phyloP scores from a whole-genome alignment of 805 yeast genomes.

The Kazachstania africana region DNA sequence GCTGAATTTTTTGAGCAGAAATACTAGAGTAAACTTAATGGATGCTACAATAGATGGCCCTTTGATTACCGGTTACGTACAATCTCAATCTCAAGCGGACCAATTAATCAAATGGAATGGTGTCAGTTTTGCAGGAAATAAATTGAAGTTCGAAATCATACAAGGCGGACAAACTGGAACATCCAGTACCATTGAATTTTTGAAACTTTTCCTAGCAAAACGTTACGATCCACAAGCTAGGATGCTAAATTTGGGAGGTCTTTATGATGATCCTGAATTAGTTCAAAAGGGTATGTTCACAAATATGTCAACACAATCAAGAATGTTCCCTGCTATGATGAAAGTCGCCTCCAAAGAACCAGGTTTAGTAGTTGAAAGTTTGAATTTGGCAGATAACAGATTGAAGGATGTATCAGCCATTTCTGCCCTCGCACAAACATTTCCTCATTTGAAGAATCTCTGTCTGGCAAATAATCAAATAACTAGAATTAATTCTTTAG shows the following conservation, averaged over 20 bases:
- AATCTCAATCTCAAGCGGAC: constrained; percentile 42
- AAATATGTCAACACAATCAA: constrained; percentile 49
- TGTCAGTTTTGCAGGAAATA: constrained; percentile 68
- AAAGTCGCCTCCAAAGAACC: constrained; percentile 55
- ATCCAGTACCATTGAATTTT: constrained; percentile 42
- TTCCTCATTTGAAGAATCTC: constrained; percentile 66
- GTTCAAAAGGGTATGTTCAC: constrained; percentile 53
- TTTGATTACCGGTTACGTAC: constrained; percentile 47
- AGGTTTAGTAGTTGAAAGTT: constrained; percentile 43
- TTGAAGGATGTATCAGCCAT: constrained; percentile 50
- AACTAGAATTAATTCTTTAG: constrained; percentile 45
- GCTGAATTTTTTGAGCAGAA: constrained; percentile 56
- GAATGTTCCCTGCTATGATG: constrained; percentile 84
- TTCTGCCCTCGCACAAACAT: constrained; percentile 56
- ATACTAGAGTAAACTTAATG: constrained; percentile 43
- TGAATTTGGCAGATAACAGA: constrained; percentile 57
- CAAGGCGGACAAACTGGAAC: constrained; percentile 14
- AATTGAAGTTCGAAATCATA: constrained; percentile 40
- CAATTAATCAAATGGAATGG: constrained; percentile 55
- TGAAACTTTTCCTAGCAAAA: constrained; percentile 47
- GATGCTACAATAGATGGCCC: constrained; percentile 27
- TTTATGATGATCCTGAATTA: constrained; percentile 54
- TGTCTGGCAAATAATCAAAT: constrained; percentile 72
- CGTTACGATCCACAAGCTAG: constrained; percentile 56
- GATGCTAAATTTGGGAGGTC: constrained; percentile 56